phyloP scores from a whole-genome alignment of 2,329 filamentous ascomycete species.

The Ascochyta viciae-villosae region DNA sequence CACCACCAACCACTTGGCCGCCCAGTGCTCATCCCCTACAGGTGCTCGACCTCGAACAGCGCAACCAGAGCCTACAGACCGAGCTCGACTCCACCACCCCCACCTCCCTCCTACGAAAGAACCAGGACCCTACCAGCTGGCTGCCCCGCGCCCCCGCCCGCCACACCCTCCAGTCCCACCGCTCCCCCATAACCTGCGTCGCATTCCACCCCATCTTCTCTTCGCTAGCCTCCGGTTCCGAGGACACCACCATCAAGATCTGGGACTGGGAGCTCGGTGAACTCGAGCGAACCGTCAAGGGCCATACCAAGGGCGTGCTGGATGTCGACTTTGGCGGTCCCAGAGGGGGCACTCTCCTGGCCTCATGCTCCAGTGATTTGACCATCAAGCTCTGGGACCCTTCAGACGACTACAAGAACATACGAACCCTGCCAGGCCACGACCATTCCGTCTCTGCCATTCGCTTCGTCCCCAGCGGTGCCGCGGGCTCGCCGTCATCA shows the following conservation, averaged over 20 bases:
- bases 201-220: conserved; percentile 94
- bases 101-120: conserved; percentile 76
- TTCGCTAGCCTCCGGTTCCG: conserved; percentile 86
- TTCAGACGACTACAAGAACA: conserved; percentile 91
- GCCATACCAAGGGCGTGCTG: conserved; percentile 85
- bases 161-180: conserved; percentile 83
- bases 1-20: background rate
- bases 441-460: conserved; percentile 91
- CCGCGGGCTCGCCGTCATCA: conserved; percentile 77
- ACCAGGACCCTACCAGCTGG: conserved; percentile 86
- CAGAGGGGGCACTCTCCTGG: conserved; percentile 77
- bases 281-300: conserved; percentile 87
- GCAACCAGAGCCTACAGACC: conserved; percentile 74
- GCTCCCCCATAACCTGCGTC: conserved; percentile 81
- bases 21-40: conserved; percentile 48
- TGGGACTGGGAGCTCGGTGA: conserved; percentile 98
- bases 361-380: conserved; percentile 84
- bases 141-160: conserved; percentile 82
- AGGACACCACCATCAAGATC: conserved; percentile 93
- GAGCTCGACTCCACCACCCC: conserved; percentile 87
- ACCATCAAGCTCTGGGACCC: conserved; percentile 97
- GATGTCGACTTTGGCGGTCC: conserved; percentile 92
- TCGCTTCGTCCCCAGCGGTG: conserved; percentile 84
- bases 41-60: conserved; percentile 93
- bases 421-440: conserved; percentile 86